phyloP scores from a whole-genome alignment of 139 green algal genomes.

The Dunaliella primolecta region DNA sequence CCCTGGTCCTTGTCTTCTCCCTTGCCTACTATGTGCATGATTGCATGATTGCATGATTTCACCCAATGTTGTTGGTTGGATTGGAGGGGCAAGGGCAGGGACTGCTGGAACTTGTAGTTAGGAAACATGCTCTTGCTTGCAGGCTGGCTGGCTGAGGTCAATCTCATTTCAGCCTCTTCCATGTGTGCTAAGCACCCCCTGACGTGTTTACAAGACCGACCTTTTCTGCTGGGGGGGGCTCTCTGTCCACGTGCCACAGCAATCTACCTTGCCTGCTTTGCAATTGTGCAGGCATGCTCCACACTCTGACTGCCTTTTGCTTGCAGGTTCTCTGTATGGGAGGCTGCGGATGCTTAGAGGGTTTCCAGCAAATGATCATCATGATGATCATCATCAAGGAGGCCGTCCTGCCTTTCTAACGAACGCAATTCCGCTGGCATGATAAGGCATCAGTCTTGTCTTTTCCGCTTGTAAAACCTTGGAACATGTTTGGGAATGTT shows the following conservation, averaged over 20 bases:
- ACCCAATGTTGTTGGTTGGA: too few species aligned
- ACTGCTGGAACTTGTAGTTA: background rate
- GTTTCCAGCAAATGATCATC: background rate
- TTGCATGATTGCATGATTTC: background rate
- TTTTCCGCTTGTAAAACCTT: too few species aligned
- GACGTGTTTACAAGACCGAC: too few species aligned
- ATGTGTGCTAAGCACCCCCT: background rate
- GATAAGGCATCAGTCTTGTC: too few species aligned
- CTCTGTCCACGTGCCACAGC: too few species aligned
- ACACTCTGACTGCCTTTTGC: background rate
- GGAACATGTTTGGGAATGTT: background rate
- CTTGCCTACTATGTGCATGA: background rate
- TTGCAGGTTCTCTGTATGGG: background rate
- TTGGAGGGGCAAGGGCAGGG: background rate
- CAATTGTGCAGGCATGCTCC: background rate
- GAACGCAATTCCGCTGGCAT: too few species aligned
- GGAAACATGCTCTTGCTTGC: background rate
- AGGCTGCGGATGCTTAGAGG: background rate
- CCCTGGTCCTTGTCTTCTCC: background rate
- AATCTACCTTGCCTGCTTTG: background rate
- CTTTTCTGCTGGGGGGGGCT: too few species aligned
- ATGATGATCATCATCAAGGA: too few species aligned
- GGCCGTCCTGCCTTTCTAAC: too few species aligned
- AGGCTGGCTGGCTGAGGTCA: background rate
- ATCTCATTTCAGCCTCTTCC: background rate